phyloP scores from a whole-genome alignment of 1,139 yeast genomes.

The Hemisphaericaspora lyxosophila region DNA sequence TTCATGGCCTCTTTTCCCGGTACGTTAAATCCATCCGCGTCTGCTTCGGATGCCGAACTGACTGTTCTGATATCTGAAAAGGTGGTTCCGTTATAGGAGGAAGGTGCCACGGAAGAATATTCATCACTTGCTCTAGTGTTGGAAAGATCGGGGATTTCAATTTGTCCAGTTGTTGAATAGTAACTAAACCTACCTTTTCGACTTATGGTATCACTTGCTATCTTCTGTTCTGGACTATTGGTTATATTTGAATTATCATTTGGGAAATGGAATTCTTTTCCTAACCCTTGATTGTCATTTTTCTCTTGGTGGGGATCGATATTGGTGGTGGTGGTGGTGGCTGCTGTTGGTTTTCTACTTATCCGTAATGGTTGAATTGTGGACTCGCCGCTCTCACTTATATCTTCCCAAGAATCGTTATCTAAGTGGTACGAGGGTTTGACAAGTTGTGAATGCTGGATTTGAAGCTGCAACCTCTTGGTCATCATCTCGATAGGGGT shows the following conservation, averaged over 20 bases:
- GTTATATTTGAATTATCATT: constrained; percentile 36
- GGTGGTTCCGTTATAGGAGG: constrained; percentile 29
- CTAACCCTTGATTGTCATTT: neutral
- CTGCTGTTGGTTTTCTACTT: constrained; percentile 1
- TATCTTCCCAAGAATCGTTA: constrained; percentile 8
- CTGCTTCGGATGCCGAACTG: constrained; percentile 19
- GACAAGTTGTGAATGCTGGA: too few relatives aligned
- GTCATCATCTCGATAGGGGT: neutral
- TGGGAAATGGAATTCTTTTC: constrained; percentile 38
- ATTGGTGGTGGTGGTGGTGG: neutral
- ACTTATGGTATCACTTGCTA: constrained; percentile 10
- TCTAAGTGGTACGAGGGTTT: too few relatives aligned
- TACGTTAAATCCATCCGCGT: constrained; percentile 21
- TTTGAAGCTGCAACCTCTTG: neutral
- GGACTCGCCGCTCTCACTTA: constrained; percentile 6
- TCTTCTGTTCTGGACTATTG: constrained; percentile 23
- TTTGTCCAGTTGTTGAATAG: constrained; percentile 35
- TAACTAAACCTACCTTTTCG: constrained; percentile 26
- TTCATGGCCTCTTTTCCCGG: constrained; percentile 35
- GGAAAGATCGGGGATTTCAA: constrained; percentile 44
- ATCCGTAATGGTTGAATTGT: constrained; percentile 13
- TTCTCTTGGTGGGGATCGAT: too few relatives aligned
- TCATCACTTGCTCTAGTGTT: constrained; percentile 22
- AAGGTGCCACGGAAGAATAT: constrained; percentile 22
- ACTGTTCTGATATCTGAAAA: constrained; percentile 31